These are phyloP conservation scores for Chimonanthus praecox DNA, from an alignment of 164 flowering plant genomes.

Conservation along the genomic window DNA sequence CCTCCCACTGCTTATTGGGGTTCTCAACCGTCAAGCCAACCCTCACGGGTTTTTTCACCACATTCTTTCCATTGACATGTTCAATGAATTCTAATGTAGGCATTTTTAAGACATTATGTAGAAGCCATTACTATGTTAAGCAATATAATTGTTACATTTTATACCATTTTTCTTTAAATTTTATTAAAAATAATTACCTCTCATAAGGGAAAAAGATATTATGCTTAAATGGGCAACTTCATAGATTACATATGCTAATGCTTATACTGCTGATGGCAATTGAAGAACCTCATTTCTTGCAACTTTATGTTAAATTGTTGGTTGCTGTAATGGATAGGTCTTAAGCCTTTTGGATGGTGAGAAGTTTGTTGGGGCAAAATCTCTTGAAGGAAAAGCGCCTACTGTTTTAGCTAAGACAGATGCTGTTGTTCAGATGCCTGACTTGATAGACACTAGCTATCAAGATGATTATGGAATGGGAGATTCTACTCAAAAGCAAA, in stretches of 20 bases:
- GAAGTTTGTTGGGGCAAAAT: constrained; percentile 16
- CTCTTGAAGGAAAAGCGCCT: constrained; percentile 28
- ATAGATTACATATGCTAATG: background rate
- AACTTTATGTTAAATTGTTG: background rate
- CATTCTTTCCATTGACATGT: no score
- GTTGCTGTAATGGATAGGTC: constrained; percentile 39
- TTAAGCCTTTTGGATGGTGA: constrained; percentile 59
- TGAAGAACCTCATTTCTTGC: background rate
- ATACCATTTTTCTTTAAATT: no score
- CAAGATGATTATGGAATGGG: constrained; percentile 33
- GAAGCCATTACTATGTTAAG: no score
- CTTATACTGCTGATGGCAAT: background rate
- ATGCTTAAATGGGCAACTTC: background rate
- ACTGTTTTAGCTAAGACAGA: constrained; percentile 26
- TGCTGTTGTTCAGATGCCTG: constrained; percentile 55
- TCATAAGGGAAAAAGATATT: background rate
- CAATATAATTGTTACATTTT: no score
- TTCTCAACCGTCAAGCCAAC: no score
- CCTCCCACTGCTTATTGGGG: no score
- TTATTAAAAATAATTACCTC: background rate
- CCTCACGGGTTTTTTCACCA: no score
- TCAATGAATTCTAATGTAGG: no score
- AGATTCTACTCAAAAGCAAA: constrained; percentile 19
- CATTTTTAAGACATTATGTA: no score
- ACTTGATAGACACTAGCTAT: constrained; percentile 82